phyloP scores from a whole-genome alignment of 2,329 filamentous ascomycete genomes.

The Sphaceloma murrayae region DNA sequence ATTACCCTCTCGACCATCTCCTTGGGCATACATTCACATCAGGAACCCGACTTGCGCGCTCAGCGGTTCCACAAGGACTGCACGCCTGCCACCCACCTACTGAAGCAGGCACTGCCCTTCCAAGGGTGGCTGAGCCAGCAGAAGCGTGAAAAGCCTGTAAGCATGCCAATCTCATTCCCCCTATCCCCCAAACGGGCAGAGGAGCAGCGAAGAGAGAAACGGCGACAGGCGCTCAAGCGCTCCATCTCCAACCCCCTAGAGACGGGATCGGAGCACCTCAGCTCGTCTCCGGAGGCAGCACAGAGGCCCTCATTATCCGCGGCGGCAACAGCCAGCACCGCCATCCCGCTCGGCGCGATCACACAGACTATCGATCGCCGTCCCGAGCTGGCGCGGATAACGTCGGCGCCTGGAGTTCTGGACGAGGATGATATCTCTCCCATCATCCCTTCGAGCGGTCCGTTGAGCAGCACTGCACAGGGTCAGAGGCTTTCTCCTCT shows the following conservation, averaged over 20 bases:
- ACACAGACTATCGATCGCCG: not conserved
- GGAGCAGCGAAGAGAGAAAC: not conserved
- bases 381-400: not conserved
- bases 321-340: slow-evolving; percentile 8
- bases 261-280: slow-evolving; percentile 7
- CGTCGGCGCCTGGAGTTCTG: not conserved
- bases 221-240: slow-evolving; percentile 6
- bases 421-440: not conserved
- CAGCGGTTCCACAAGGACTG: too few relatives aligned
- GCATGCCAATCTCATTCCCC: slow-evolving; percentile 1
- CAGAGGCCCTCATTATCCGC: not conserved
- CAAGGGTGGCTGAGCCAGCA: too few relatives aligned
- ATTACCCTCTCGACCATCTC: too few relatives aligned
- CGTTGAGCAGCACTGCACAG: not conserved
- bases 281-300: not conserved
- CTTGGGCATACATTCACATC: too few relatives aligned
- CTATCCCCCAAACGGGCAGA: not conserved
- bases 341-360: not conserved
- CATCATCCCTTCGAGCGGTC: slow-evolving; percentile 2
- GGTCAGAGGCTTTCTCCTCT: too few relatives aligned
- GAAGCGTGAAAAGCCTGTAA: too few relatives aligned
- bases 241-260: slow-evolving; percentile 6
- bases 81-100: too few relatives aligned
- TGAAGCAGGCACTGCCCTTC: too few relatives aligned
- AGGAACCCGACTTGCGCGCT: too few relatives aligned